Base-by-base conservation (phyloP, 345 rosid genomes). In the Aethionema arabicum region DNA sequence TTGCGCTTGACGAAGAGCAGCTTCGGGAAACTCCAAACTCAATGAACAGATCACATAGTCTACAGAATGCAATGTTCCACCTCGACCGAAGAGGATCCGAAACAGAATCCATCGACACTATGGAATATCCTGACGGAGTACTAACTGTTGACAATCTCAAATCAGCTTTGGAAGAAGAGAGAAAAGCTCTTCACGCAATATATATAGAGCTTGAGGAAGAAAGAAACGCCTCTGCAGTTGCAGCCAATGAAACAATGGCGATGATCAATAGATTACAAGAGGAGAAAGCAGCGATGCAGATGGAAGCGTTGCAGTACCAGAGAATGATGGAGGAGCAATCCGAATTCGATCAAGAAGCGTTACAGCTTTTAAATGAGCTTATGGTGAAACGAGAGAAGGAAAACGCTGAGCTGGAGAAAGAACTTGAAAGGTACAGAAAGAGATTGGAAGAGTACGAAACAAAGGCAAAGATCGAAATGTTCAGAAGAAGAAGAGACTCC, bases 241-340 rank as follows among this genome's bases (percentile, higher is more conserved):
- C 99, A 0, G 86, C 99, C 0, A 88, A 72, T 74, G 95, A 95
- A 65, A 95, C 99, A 13, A 95, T 95, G 99, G 97, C 99, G 2
- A 95, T 95, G 99, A 95, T 95, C 61, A 95, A 90, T 48, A 78
- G 97, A 67, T 87, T 95, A 56, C 99, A 95, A 51, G 99, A 95
- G 66, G 97, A 95, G 81, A 95, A 88, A 72, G 95, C 99, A 0
- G 96, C 96, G 9, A 85, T 90, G 97, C 97, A 90, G 84, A 95
- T 95, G 99, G 99, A 95, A 65, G 99, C 97, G 11, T 70, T 90
- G 74, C 99, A 95, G 74, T 95, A 95, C 32, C 96, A 95, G 75
- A 78, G 99, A 61, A 90, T 95, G 97, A 95, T 95, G 99, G 99
- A 95, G 48, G 99, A 95, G 63, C 97, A 90, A 54, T 74, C 95